Evolutionary conservation across 2,329 filamentous ascomycete species (phyloP).

Genomic region (Pseudogymnoascus sp.): DNA sequence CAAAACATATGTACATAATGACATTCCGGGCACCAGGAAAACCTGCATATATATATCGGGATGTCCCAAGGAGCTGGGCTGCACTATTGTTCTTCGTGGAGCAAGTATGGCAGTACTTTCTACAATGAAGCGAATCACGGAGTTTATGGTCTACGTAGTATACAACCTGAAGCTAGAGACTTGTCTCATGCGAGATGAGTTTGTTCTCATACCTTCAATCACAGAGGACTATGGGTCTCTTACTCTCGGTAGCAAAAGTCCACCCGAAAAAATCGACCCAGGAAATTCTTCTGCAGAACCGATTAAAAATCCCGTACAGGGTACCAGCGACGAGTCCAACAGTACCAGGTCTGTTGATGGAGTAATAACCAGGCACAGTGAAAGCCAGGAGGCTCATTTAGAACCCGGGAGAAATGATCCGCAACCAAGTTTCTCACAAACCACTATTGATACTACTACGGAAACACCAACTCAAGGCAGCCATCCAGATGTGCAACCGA

Average conservation of each 20-base stretch:
- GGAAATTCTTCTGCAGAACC: constrained; percentile 21
- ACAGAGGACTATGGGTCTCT: constrained; percentile 37
- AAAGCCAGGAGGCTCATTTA: not conserved
- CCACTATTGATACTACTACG: constrained; percentile 8
- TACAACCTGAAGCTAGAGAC: constrained; percentile 97
- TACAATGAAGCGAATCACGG: constrained; percentile 84
- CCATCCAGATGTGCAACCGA: constrained; percentile 15
- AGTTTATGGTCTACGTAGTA: constrained; percentile 98
- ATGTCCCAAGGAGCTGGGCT: constrained; percentile 81
- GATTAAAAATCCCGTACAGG: not conserved
- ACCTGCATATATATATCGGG: constrained; percentile 95
- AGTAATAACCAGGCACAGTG: constrained; percentile 5
- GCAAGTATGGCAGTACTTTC: constrained; percentile 62
- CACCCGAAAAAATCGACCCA: not conserved
- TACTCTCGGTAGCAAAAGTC: not conserved
- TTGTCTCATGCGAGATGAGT: constrained; percentile 87
- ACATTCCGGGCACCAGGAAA: constrained; percentile 68
- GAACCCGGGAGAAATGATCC: not conserved
- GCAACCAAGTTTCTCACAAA: constrained; percentile 3
- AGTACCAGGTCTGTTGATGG: not conserved
- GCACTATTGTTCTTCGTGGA: constrained; percentile 86
- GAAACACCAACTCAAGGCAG: constrained; percentile 12
- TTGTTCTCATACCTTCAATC: constrained; percentile 68
- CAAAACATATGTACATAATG: constrained; percentile 83
- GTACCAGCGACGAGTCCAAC: not conserved